Base-by-base conservation (phyloP, 768 basidiomycete species). In the Pisolithus albus region DNA sequence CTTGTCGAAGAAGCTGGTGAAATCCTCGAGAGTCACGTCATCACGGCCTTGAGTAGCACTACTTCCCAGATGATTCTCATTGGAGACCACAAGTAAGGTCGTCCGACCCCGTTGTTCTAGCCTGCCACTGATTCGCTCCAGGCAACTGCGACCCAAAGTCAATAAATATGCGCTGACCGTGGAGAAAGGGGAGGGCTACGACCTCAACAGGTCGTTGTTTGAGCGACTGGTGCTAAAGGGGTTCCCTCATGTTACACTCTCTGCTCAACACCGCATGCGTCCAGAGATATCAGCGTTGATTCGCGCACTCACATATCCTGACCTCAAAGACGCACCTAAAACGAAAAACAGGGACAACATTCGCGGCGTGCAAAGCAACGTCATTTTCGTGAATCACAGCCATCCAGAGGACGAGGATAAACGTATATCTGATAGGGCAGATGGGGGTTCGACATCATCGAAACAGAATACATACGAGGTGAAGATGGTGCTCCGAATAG, bases 1-100 rank as follows among this genome's bases (percentile, higher is more conserved):
- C 67, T 86, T 1, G 83, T 86, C 1, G 85, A 86, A 58, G 85
- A 86, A 63, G 84, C 84, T 0, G 84, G 85, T 6, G 84, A 87
- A 57, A 85, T 86, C 41, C 61, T 86, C 2, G 84, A 86, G 59
- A 81, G 79, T 52, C 84, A 86, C 56, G 66, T 84, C 36, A 54
- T 86, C 37, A 82, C 82, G 0, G 77, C 85, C 0, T 64, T 86
- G 4, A 75, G 75, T 0, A 51, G 52, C 2, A 51, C 68, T 1
- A 77, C 77, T 0, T 63, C 67, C 4, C 82, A 84, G 28, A 60
- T 86, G 48, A 78, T 86, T 56, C 68, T 87, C 5, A 86, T 87
- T 28, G 84, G 84, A 0, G 85, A 87, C 57, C 85, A 86, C 63
- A 79, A 86, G 85, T 84, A 65, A 13, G 78, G 64, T 43, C n/a